Conservation (phyloP, 1,284 basidiomycete species). For the Leccinum fuscescens region DNA sequence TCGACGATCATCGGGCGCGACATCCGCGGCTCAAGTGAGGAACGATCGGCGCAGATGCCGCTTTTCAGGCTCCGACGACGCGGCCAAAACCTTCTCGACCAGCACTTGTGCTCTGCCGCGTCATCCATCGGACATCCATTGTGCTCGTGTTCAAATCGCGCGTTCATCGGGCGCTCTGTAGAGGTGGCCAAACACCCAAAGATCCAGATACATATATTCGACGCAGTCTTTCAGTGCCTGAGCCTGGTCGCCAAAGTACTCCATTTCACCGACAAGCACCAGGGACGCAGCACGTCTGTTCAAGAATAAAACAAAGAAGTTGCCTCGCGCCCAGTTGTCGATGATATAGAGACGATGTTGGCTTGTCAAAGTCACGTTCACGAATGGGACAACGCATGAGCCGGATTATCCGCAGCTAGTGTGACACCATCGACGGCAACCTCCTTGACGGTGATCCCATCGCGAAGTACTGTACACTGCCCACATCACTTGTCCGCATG, state of each 20-base stretch:
- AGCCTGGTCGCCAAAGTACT: neutral
- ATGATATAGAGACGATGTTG: conserved; percentile 5
- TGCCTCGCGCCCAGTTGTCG: conserved; percentile 3
- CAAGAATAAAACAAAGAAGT: neutral
- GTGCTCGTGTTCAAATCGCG: too few species aligned
- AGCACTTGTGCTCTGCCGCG: too few species aligned
- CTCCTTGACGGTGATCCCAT: neutral
- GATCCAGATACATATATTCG: too few species aligned
- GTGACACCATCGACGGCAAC: neutral
- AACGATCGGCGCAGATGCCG: too few species aligned
- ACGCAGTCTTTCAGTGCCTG: too few species aligned
- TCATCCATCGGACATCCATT: too few species aligned
- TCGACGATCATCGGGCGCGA: too few species aligned
- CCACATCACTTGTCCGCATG: neutral
- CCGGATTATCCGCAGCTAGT: conserved; percentile 3
- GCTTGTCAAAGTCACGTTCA: conserved; percentile 5
- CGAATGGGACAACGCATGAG: conserved; percentile 10
- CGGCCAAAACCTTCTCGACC: too few species aligned
- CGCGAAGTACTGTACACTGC: conserved; percentile 5
- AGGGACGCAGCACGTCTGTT: neutral
- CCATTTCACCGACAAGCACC: neutral
- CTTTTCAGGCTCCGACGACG: too few species aligned
- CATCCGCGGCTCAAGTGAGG: too few species aligned
- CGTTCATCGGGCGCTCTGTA: neutral
- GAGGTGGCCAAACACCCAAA: neutral